These are phyloP conservation scores for Candida nonsorbophila DNA, from an alignment of 805 yeast genomes.

Conservation along the genomic window DNA sequence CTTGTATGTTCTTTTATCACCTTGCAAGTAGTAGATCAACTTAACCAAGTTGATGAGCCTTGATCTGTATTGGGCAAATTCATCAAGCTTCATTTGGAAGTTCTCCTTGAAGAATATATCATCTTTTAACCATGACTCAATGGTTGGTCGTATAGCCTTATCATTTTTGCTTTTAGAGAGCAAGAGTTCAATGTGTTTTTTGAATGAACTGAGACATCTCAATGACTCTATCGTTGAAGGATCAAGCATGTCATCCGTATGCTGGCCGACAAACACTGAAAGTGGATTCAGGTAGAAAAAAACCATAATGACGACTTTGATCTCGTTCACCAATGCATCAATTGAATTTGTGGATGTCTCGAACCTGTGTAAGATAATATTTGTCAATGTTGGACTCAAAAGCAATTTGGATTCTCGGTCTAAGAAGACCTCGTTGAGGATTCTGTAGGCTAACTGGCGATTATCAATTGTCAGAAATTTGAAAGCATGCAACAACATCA, in stretches of 20 bases:
- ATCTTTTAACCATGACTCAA: conserved; percentile 6
- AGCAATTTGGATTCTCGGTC: conserved; percentile 9
- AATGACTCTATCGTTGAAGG: conserved; percentile 8
- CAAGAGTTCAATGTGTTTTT: conserved; percentile 22
- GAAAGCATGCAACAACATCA: conserved; percentile 21
- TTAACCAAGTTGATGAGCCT: conserved; percentile 20
- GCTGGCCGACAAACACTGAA: too few relatives aligned
- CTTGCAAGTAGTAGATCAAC: conserved; percentile 15
- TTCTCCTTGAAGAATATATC: conserved; percentile 5
- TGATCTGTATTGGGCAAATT: conserved; percentile 19
- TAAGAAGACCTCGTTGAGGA: conserved; percentile 28
- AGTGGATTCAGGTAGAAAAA: conserved; percentile 36
- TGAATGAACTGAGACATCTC: conserved; percentile 24
- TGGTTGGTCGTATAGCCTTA: conserved; percentile 1
- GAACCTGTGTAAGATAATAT: conserved; percentile 28
- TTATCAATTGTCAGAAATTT: conserved; percentile 30
- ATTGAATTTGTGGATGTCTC: conserved; percentile 36
- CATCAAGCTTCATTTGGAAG: conserved; percentile 10
- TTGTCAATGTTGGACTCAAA: conserved; percentile 17
- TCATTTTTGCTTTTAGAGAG: conserved; percentile 8
- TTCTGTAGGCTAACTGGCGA: conserved; percentile 22
- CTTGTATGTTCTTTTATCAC: background rate
- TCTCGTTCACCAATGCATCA: conserved; percentile 31
- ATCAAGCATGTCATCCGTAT: too few relatives aligned
- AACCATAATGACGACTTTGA: conserved; percentile 33